Conservation (phyloP, 768 basidiomycete genomes). For the Psilocybe cyanescens region DNA sequence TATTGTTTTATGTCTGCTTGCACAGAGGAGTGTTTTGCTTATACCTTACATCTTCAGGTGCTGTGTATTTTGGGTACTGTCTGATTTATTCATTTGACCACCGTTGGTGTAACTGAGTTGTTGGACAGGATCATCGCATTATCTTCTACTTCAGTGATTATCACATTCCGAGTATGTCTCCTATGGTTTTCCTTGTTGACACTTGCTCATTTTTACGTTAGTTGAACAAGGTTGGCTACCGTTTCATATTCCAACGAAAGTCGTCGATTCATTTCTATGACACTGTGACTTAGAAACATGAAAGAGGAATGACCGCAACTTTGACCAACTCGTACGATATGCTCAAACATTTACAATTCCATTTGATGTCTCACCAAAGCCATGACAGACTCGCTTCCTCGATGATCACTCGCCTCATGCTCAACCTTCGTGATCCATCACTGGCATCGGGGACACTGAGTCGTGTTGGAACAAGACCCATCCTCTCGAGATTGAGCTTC, state of each 20-base stretch:
- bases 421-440: constrained; percentile 7
- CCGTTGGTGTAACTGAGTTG: not conserved
- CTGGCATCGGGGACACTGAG: not conserved
- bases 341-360: not conserved
- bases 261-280: no score
- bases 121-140: not conserved
- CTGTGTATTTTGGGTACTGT: not conserved
- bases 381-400: not conserved
- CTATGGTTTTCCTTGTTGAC: no score
- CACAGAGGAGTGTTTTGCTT: not conserved
- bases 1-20: not conserved
- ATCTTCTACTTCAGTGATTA: not conserved
- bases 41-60: not conserved
- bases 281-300: not conserved
- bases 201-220: not conserved
- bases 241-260: not conserved
- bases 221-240: not conserved
- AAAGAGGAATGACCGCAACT: constrained; percentile 1
- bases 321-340: not conserved
- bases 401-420: constrained; percentile 8
- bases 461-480: not conserved
- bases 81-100: no score
- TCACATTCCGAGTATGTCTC: not conserved
- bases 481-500: constrained; percentile 1
- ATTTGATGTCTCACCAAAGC: not conserved